phyloP scores from a whole-genome alignment of 1,284 basidiomycete genomes.

The Sporisorium exsertum region DNA sequence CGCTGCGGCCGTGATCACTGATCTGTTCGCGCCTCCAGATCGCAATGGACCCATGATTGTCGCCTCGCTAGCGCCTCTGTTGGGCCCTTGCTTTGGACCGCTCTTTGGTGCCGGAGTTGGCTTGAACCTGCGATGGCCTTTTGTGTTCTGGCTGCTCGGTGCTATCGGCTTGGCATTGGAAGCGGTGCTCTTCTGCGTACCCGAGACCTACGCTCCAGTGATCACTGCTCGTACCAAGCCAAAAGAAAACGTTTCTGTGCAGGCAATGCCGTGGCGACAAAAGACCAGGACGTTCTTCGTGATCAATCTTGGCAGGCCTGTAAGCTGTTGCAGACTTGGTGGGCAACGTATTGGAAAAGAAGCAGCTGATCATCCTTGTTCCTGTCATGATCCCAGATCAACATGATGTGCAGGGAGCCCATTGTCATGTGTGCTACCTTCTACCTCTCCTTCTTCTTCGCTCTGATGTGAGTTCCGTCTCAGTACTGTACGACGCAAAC shows the following conservation, averaged over 20 bases:
- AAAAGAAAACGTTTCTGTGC: background rate
- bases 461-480: slow-evolving; percentile 33
- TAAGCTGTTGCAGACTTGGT: slow-evolving; percentile 11
- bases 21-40: slow-evolving; percentile 36
- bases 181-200: slow-evolving; percentile 20
- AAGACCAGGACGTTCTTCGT: slow-evolving; percentile 12
- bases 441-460: slow-evolving; percentile 47
- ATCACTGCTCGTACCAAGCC: slow-evolving; percentile 4
- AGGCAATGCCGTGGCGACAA: background rate
- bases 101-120: slow-evolving; percentile 32
- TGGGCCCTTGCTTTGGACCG: slow-evolving; percentile 42
- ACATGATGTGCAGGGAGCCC: slow-evolving; percentile 45
- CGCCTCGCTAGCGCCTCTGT: slow-evolving; percentile 23
- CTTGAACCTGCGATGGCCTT: slow-evolving; percentile 24
- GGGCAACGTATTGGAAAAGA: too few species aligned
- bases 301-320: slow-evolving; percentile 34
- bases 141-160: slow-evolving; percentile 34
- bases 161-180: slow-evolving; percentile 23
- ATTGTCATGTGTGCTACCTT: slow-evolving; percentile 43
- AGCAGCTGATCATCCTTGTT: background rate
- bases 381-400: slow-evolving; percentile 10
- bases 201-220: slow-evolving; percentile 40
- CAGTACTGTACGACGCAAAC: background rate
- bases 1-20: slow-evolving; percentile 41
- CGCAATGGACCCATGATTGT: slow-evolving; percentile 38